Conservation (phyloP, 768 basidiomycete genomes). For the Russula vinacea region DNA sequence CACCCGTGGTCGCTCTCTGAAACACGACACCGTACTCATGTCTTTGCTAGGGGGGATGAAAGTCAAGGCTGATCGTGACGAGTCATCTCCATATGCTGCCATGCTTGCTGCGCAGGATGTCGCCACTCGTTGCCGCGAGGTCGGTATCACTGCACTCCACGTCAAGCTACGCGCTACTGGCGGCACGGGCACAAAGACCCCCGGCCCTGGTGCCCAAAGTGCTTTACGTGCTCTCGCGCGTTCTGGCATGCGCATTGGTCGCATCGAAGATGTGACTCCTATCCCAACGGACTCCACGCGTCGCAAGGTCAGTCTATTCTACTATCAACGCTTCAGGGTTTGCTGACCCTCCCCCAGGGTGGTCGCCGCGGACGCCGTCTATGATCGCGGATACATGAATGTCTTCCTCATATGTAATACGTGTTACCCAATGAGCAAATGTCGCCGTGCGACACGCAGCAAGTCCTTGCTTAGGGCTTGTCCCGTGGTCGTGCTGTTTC, state of each 20-base stretch:
- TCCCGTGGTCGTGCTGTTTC: conserved; percentile 63
- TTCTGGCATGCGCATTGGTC: conserved; percentile 95
- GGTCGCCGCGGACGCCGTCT: conserved; percentile 99
- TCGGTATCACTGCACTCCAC: conserved; percentile 97
- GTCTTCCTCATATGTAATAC: conserved; percentile 38
- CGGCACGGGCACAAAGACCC: conserved; percentile 98
- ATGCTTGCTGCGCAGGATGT: conserved; percentile 99
- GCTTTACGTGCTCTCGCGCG: conserved; percentile 97
- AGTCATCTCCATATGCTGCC: conserved; percentile 95
- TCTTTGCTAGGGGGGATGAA: conserved; percentile 84
- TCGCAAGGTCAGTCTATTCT: conserved; percentile 68
- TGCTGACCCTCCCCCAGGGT: conserved; percentile 54
- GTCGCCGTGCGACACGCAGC: conserved; percentile 90
- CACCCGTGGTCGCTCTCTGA: conserved; percentile 31
- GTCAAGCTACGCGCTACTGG: conserved; percentile 98
- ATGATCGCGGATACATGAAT: conserved; percentile 40
- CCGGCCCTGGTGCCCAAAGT: conserved; percentile 97
- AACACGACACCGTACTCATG: neutral
- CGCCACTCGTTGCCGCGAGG: conserved; percentile 93
- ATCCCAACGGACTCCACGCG: conserved; percentile 96
- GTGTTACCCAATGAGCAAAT: conserved; percentile 46
- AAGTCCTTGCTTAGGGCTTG: conserved; percentile 56
- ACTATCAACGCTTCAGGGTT: neutral
- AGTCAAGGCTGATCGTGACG: conserved; percentile 99
- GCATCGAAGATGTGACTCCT: conserved; percentile 98